phyloP scores from a whole-genome alignment of 1,284 basidiomycete species.

The Ceraceosorus bombacis region DNA sequence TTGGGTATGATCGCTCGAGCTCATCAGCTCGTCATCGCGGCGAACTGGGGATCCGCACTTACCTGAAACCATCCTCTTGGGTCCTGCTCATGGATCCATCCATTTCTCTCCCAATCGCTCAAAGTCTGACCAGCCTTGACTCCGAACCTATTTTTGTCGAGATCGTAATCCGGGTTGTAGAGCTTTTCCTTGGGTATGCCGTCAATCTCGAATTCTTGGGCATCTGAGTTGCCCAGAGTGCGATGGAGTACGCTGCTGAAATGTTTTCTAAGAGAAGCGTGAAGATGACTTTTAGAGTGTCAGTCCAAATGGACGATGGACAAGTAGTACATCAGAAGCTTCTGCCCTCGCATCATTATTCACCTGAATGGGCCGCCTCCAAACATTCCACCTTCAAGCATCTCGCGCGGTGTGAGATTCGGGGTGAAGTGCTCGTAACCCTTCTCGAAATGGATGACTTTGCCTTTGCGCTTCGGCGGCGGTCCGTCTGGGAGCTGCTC shows the following conservation, averaged over 20 bases:
- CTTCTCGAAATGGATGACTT: constrained; percentile 48
- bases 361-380: constrained; percentile 51
- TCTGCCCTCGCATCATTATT: too few species aligned
- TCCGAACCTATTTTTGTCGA: constrained; percentile 49
- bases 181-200: constrained; percentile 26
- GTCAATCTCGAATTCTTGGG: constrained; percentile 26
- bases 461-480: constrained; percentile 31
- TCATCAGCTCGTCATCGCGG: constrained; percentile 1
- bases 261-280: constrained; percentile 5
- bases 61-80: constrained; percentile 52
- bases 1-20: background rate
- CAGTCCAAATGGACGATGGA: background rate
- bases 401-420: constrained; percentile 52
- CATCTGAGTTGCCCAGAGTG: constrained; percentile 20
- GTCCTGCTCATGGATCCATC: constrained; percentile 52
- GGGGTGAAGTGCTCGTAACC: constrained; percentile 49
- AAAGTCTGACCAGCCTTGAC: constrained; percentile 51
- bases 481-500: too few species aligned
- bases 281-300: background rate
- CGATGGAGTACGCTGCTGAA: constrained; percentile 22
- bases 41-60: background rate
- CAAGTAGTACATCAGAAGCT: too few species aligned
- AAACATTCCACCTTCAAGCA: constrained; percentile 51
- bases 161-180: constrained; percentile 35
- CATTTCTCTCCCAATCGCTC: constrained; percentile 52